Evolutionary conservation across 148 eudicot genomes (phyloP).

Genomic region (Heliosperma pusillum): DNA sequence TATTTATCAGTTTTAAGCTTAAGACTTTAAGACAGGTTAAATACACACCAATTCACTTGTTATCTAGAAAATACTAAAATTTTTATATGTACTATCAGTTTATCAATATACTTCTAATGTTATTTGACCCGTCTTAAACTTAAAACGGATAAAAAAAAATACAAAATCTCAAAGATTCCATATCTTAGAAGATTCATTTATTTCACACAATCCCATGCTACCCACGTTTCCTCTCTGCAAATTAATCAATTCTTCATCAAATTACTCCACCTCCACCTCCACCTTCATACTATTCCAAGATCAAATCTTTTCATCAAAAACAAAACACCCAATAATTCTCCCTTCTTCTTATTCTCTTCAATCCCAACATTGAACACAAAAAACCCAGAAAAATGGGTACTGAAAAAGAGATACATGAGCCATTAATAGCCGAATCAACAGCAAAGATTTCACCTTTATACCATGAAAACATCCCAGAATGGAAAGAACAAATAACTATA

Average conservation of each 20-base stretch:
- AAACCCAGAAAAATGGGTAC: constrained; percentile 35
- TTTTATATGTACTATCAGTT: too few relatives aligned
- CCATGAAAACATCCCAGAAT: constrained; percentile 48
- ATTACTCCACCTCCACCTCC: neutral
- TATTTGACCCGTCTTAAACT: too few relatives aligned
- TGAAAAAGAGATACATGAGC: constrained; percentile 54
- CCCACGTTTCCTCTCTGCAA: neutral
- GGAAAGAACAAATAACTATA: constrained; percentile 80
- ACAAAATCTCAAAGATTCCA: constrained; percentile 5
- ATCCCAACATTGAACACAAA: neutral
- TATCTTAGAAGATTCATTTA: neutral
- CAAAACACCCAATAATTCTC: neutral
- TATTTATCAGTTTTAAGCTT: too few relatives aligned
- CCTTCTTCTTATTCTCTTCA: neutral
- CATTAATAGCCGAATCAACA: constrained; percentile 29
- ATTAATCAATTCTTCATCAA: neutral
- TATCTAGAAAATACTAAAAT: too few relatives aligned
- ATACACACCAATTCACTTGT: too few relatives aligned
- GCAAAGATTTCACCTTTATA: constrained; percentile 5
- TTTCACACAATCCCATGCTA: constrained; percentile 10
- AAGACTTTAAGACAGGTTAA: too few relatives aligned
- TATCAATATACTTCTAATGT: too few relatives aligned
- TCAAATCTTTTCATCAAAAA: neutral
- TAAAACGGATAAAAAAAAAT: too few relatives aligned
- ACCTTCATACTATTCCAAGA: constrained; percentile 42